Conservation (phyloP, 352 stramenopile genomes). For the Globisporangium emineosum region DNA sequence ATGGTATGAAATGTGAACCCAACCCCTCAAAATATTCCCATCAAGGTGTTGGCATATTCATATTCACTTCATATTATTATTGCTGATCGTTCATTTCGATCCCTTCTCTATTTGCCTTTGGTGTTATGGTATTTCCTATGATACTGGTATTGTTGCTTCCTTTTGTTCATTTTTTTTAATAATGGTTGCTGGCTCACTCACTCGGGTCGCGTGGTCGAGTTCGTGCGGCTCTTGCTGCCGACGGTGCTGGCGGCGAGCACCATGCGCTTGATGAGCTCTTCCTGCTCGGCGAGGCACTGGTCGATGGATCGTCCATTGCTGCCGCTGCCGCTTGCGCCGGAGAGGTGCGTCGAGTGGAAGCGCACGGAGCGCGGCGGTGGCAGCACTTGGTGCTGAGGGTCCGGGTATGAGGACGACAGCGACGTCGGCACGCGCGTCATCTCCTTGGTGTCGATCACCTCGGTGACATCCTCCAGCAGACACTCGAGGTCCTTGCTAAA, state of each 20-base stretch:
- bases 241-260: conserved; percentile 16
- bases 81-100: not conserved
- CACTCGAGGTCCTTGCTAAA: conserved; percentile 23
- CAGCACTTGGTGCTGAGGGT: not conserved
- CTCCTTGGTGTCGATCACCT: conserved; percentile 52
- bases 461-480: conserved; percentile 26
- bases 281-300: conserved; percentile 26
- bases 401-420: not conserved
- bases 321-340: not conserved
- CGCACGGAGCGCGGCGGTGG: not conserved
- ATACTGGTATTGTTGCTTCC: conserved; percentile 1
- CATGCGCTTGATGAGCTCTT: conserved; percentile 27
- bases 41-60: not conserved
- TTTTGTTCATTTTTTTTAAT: too few relatives aligned
- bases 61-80: not conserved
- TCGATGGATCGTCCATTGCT: conserved; percentile 18
- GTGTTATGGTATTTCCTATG: conserved; percentile 1
- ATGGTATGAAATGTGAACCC: not conserved
- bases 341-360: not conserved
- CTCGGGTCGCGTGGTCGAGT: conserved; percentile 3
- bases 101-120: not conserved
- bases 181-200: too few relatives aligned
- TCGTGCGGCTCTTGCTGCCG: conserved; percentile 3
- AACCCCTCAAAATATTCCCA: too few relatives aligned
- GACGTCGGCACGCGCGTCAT: conserved; percentile 24